phyloP scores from a whole-genome alignment of 2,329 filamentous ascomycete genomes.

The Pseudogymnoascus sp. region DNA sequence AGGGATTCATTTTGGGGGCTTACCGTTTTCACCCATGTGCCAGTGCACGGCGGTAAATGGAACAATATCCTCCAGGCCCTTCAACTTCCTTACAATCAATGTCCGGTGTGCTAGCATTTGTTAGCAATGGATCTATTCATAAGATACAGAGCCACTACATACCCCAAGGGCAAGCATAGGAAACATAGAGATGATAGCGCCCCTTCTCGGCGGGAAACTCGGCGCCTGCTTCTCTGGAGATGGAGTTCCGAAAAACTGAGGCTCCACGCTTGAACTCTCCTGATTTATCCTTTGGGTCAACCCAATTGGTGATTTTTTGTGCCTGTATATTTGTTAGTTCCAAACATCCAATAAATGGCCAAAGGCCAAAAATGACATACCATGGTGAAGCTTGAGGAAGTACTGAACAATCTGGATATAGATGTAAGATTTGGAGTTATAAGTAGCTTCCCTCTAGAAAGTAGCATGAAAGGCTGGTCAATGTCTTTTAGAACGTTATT shows the following conservation, averaged over 20 bases:
- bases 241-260: conserved; percentile 68
- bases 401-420: conserved; percentile 61
- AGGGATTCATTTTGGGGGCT: background rate
- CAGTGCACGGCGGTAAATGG: conserved; percentile 33
- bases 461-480: background rate
- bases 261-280: conserved; percentile 90
- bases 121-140: background rate
- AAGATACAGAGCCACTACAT: conserved; percentile 30
- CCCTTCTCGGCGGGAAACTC: conserved; percentile 71
- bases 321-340: conserved; percentile 16
- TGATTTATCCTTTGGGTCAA: conserved; percentile 64
- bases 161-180: conserved; percentile 53
- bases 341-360: background rate
- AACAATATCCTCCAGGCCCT: conserved; percentile 83
- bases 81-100: conserved; percentile 80
- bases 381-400: conserved; percentile 49
- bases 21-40: conserved; percentile 61
- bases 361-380: background rate
- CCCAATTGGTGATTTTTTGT: conserved; percentile 73
- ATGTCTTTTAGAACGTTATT: background rate
- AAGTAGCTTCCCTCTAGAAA: background rate
- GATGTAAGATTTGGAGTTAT: background rate
- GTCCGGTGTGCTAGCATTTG: conserved; percentile 58
- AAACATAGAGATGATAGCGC: conserved; percentile 85
- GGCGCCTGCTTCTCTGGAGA: conserved; percentile 53